These are phyloP conservation scores for Firmiana major DNA, from an alignment of 345 rosid genomes.

Conservation along the genomic window DNA sequence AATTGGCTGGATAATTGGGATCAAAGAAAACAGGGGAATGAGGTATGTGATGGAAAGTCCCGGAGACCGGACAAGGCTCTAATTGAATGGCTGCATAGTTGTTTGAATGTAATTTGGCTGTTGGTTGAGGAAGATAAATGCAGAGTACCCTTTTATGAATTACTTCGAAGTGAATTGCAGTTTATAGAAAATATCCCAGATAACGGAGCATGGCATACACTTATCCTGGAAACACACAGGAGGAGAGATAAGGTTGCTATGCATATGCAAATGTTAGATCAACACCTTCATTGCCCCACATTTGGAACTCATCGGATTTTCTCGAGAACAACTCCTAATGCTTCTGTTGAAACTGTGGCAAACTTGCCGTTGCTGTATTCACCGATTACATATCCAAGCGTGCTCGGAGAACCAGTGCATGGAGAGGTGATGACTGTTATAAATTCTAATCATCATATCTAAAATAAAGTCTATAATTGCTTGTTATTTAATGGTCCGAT, in stretches of 20 bases:
- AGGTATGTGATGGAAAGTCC: conserved; percentile 60
- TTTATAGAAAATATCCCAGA: conserved; percentile 94
- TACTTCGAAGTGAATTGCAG: conserved; percentile 87
- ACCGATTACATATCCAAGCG: conserved; percentile 96
- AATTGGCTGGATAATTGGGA: conserved; percentile 97
- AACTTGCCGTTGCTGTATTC: conserved; percentile 74
- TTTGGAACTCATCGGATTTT: conserved; percentile 89
- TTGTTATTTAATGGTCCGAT: background rate
- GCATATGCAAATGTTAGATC: conserved; percentile 99
- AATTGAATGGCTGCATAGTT: conserved; percentile 81
- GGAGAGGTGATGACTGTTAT: conserved; percentile 69
- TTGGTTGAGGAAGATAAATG: conserved; percentile 84
- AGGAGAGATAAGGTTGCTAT: conserved; percentile 96
- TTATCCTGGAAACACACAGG: conserved; percentile 91
- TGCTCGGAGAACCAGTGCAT: conserved; percentile 91
- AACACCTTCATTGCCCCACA: conserved; percentile 94
- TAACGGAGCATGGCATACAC: conserved; percentile 92
- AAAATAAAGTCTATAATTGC: background rate
- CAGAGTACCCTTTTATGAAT: conserved; percentile 91
- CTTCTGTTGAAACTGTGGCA: conserved; percentile 63
- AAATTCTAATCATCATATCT: background rate
- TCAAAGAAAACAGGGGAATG: conserved; percentile 64
- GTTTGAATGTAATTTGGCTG: conserved; percentile 93
- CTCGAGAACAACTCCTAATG: conserved; percentile 60
- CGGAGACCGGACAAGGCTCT: conserved; percentile 73